Conservation (phyloP, 345 rosid species). For the Citrus inodora region DNA sequence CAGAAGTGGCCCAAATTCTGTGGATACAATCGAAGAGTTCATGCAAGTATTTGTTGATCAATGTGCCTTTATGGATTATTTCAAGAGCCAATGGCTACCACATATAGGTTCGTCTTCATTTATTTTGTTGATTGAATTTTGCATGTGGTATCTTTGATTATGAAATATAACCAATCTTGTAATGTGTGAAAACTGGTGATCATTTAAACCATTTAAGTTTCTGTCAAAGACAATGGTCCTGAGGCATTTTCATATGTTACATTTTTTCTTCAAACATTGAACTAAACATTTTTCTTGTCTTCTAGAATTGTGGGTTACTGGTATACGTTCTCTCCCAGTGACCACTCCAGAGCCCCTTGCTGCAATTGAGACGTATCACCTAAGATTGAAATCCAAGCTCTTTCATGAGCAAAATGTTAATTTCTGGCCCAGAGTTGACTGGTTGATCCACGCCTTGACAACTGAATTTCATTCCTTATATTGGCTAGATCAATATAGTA, state of each 20-base stretch:
- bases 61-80: constrained; percentile 40
- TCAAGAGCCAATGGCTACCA: constrained; percentile 47
- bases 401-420: constrained; percentile 27
- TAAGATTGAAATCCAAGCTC: constrained; percentile 38
- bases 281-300: constrained; percentile 11
- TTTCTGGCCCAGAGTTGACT: constrained; percentile 41
- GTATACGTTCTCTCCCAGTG: constrained; percentile 38
- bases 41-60: constrained; percentile 51
- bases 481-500: constrained; percentile 42
- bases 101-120: constrained; percentile 30
- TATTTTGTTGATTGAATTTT: background rate
- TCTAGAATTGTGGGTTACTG: constrained; percentile 41
- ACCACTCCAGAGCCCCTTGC: constrained; percentile 44
- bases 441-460: constrained; percentile 46
- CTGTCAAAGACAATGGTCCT: background rate
- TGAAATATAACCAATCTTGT: background rate
- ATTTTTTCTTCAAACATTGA: background rate
- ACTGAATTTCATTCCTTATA: constrained; percentile 46
- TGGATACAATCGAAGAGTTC: constrained; percentile 46
- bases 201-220: background rate
- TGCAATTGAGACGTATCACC: constrained; percentile 53
- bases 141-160: background rate
- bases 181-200: background rate
- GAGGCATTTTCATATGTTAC: constrained; percentile 4
- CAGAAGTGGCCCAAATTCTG: constrained; percentile 29